Evolutionary conservation across 139 green algal species (phyloP), one percentile per base, ranked within the genome.

Genomic region (Tetraselmis chui): DNA sequence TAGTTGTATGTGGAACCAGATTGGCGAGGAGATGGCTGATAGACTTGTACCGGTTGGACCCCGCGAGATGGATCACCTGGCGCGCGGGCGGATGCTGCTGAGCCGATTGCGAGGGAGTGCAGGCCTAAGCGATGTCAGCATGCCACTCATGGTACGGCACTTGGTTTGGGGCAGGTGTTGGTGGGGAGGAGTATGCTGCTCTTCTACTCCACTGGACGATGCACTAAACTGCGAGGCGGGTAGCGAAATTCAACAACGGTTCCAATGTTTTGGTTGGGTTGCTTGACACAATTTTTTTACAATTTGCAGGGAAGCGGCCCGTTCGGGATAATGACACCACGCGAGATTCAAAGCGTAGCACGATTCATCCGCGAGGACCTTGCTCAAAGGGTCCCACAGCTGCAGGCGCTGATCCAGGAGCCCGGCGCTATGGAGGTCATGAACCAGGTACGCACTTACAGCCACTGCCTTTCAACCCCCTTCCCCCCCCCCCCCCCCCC

Each of bases 371-470:
- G 87, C 76, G 29, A 58, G 29, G 28, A 27, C 23, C 45, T 85
- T 0, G 59, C 75, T 1, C 59, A 31, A 0, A 59, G 82, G 1
- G 79, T 75, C 59, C 92, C 92, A 0, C 88, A 86, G 1, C 78
- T 95, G 45, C 32, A 81, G 30, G 31, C 75, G 2, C 80, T 94
- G 1, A 31, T 92, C 32, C 78, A 89, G 59, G 78, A 84, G 80
- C 91, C 92, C 0, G 92, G 91, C 1, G 86, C 90, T 0, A 29
- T 82, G 28, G 91, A 96, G 30, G 77, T 95, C 59, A n/a, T 91
- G 5, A 67, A 67, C 45, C 45, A 67, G 45, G 45, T 67, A 18
- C 45, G 45, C 45, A 5, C 11, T 18, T 18, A 18, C 45, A 5
- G 45, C 45, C 45, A 18, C 45, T 67, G 45, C 45, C 45, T 5